Percentiles rank a stretch among this genome's conserved stretches.
These are phyloP conservation scores for Boletus rex-veris DNA, from an alignment of 768 basidiomycete species.

Conservation along the genomic window DNA sequence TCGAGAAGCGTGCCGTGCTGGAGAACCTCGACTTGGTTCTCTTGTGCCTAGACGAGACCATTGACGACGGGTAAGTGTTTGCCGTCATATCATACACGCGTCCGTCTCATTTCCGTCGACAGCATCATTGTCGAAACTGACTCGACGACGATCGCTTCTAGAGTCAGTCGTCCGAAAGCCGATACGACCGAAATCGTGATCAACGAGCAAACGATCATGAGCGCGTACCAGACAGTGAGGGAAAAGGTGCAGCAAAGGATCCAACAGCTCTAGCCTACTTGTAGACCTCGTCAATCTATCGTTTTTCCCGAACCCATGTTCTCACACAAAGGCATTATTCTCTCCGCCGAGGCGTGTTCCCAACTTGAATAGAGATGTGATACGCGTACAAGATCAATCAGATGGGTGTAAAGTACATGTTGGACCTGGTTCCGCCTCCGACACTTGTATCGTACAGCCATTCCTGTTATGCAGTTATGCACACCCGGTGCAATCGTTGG, in stretches of 20 bases:
- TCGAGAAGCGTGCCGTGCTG: conserved; percentile 91
- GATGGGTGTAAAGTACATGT: conserved; percentile 6
- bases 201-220: conserved; percentile 96
- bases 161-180: conserved; percentile 88
- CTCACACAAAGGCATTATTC: no score
- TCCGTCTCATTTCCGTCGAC: conserved; percentile 12
- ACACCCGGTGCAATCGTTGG: not conserved
- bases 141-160: conserved; percentile 88
- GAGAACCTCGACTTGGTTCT: conserved; percentile 94
- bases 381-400: not conserved
- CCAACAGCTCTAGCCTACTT: conserved; percentile 56
- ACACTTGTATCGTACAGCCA: conserved; percentile 5
- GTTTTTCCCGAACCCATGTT: no score
- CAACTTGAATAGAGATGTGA: not conserved
- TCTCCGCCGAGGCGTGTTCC: not conserved
- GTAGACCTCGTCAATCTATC: not conserved
- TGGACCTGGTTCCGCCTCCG: not conserved
- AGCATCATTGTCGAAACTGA: conserved; percentile 98
- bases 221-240: conserved; percentile 85
- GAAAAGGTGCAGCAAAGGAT: conserved; percentile 83
- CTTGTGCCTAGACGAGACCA: conserved; percentile 91
- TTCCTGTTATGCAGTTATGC: not conserved
- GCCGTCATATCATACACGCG: not conserved
- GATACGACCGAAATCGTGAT: conserved; percentile 96
- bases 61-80: conserved; percentile 88